Evolutionary conservation across 306 rosid genomes (phyloP).

Genomic region (Cucumis cinereus): DNA sequence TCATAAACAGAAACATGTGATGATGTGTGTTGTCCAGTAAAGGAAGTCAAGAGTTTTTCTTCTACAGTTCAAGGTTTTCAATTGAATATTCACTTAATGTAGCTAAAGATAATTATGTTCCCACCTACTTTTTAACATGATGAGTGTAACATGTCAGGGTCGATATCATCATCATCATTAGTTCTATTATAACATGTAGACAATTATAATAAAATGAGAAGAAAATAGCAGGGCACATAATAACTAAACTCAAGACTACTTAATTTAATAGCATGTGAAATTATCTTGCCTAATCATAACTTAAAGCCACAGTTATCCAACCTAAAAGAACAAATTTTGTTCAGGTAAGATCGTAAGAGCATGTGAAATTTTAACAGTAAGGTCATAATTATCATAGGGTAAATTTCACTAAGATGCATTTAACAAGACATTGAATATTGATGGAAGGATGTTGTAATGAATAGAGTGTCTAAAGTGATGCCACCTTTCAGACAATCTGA

Average conservation of each 20-base stretch:
- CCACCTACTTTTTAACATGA: not conserved
- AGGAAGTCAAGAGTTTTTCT: not conserved
- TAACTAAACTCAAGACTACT: not conserved
- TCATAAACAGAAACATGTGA: not conserved
- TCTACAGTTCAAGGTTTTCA: not conserved
- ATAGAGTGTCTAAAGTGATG: conserved; percentile 56
- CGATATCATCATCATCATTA: not conserved
- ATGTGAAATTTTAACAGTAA: not conserved
- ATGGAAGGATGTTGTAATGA: conserved; percentile 12
- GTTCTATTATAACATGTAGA: not conserved
- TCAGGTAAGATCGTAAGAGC: not conserved
- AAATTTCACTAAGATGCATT: not conserved
- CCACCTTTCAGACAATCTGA: conserved; percentile 68
- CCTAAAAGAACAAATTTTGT: too few species aligned
- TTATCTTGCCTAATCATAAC: too few species aligned
- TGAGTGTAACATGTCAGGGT: not conserved
- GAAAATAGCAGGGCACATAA: not conserved
- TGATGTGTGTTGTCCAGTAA: not conserved
- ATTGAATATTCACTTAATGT: not conserved
- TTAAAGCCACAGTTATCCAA: too few species aligned
- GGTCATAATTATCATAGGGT: not conserved
- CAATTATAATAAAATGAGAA: not conserved
- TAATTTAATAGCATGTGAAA: not conserved
- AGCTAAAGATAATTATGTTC: not conserved
- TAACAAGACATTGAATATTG: not conserved